Conservation (phyloP, 306 rosid genomes). For the Vicia villosa region DNA sequence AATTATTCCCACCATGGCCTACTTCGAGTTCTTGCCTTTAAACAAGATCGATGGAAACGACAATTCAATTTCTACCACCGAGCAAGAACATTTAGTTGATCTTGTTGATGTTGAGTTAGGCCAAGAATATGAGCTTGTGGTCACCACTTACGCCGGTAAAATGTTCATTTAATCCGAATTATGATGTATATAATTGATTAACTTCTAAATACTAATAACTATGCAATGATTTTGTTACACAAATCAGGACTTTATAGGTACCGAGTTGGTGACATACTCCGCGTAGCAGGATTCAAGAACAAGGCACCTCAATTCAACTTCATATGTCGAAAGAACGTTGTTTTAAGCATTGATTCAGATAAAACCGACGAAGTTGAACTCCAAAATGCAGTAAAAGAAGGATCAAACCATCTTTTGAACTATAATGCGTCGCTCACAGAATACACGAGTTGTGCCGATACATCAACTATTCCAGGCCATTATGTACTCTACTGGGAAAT, state of each 20-base stretch:
- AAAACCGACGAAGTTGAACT: slow-evolving; percentile 67
- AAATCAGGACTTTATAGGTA: slow-evolving; percentile 61
- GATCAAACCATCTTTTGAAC: slow-evolving; percentile 41
- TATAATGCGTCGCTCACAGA: slow-evolving; percentile 46
- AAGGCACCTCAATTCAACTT: slow-evolving; percentile 69
- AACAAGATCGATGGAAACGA: slow-evolving; percentile 34
- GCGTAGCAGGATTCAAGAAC: slow-evolving; percentile 70
- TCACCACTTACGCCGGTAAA: slow-evolving; percentile 67
- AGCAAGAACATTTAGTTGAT: slow-evolving; percentile 47
- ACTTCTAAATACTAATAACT: background rate
- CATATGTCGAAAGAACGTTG: slow-evolving; percentile 60
- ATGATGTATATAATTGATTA: background rate
- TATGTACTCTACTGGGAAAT: slow-evolving; percentile 71
- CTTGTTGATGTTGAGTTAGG: slow-evolving; percentile 61
- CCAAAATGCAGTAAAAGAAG: slow-evolving; percentile 57
- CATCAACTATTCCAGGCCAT: slow-evolving; percentile 58
- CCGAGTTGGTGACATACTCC: slow-evolving; percentile 59
- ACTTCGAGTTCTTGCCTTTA: slow-evolving; percentile 63
- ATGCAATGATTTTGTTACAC: slow-evolving; percentile 4
- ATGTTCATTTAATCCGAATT: background rate
- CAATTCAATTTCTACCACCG: slow-evolving; percentile 32
- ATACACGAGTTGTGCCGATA: slow-evolving; percentile 59
- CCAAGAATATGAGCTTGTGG: slow-evolving; percentile 62
- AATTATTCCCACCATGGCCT: slow-evolving; percentile 67
- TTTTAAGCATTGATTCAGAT: slow-evolving; percentile 58